Evolutionary conservation across 2,329 filamentous ascomycete genomes (phyloP), one percentile per base, ranked within the genome.

Genomic region (Curvularia verruculosa): DNA sequence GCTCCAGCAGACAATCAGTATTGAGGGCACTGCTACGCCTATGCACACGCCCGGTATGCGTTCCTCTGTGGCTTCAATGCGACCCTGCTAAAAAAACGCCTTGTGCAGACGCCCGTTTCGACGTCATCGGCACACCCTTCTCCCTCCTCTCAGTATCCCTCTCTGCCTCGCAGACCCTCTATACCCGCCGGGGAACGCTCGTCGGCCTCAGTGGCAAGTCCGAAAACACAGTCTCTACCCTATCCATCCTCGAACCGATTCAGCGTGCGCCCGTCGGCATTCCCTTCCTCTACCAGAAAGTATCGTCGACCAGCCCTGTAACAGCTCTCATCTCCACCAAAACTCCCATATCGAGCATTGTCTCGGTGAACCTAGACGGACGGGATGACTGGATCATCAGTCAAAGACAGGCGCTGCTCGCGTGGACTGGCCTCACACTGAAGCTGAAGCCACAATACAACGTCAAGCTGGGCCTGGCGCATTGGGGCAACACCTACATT

Each of bases 371-470:
- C 73, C 85, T 99, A 49, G 92, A 99, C 80, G 95, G 95, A 56
- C 92, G 92, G 4, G 88, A 92, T 56, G 95, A 99, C 79, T 99
- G 95, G 94, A 91, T 96, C 82, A 82, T 99, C 8, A 85, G 91
- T 6, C 93, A 98, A 75, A 85, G 91, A 60, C 89, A 91, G 64
- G 92, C 92, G 1, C 82, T 99, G 51, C 83, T 98, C n/a, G 95
- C 95, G 52, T 99, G 95, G 95, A 96, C 94, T 0, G 95, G 95
- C 26, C 91, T 96, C 74, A 92, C 91, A 0, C 82, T 99, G 52
- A 82, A 83, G 15, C 84, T 95, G 43, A 87, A 87, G 34, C 91
- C 93, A 2, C 88, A 87, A 45, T 82, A 96, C 63, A 93, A 92
- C 68, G 84, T 84, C 41, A 84, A 85, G 62, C 84, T 97, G 72